Percentiles rank a stretch among this genome's conserved stretches.
phyloP scores from a whole-genome alignment of 2,329 filamentous ascomycete species.

The Monilinia fructigena region DNA sequence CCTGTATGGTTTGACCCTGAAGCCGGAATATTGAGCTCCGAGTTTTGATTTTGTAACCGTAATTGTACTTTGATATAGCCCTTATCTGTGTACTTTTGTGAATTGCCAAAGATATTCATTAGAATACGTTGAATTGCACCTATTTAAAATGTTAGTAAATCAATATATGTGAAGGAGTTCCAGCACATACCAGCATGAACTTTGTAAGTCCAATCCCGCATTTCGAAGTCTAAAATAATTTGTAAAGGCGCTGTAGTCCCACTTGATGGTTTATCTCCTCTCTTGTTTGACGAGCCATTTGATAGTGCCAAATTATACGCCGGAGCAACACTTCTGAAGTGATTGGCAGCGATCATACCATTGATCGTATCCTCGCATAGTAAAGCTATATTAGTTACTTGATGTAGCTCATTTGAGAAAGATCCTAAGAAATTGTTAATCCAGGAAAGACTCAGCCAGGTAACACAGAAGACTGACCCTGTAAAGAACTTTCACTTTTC shows the following conservation, averaged over 20 bases:
- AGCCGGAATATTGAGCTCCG: conserved; percentile 35
- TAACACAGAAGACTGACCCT: conserved; percentile 24
- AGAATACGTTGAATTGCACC: conserved; percentile 51
- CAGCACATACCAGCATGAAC: conserved; percentile 37
- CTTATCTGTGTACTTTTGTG: conserved; percentile 56
- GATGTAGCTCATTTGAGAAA: conserved; percentile 36
- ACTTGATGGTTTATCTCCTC: not conserved
- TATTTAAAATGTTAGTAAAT: conserved; percentile 39
- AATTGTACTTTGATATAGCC: conserved; percentile 48
- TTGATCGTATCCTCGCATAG: conserved; percentile 38
- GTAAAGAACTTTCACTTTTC: conserved; percentile 29
- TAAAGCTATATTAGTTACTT: conserved; percentile 35
- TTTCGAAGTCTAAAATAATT: conserved; percentile 37
- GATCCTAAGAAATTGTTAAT: conserved; percentile 25
- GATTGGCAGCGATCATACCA: conserved; percentile 35
- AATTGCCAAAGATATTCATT: conserved; percentile 61
- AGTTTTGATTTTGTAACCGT: not conserved
- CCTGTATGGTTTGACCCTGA: conserved; percentile 58
- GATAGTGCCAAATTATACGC: conserved; percentile 14
- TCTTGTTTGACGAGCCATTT: conserved; percentile 13
- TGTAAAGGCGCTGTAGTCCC: conserved; percentile 24
- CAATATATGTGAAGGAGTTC: conserved; percentile 54
- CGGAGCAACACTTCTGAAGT: conserved; percentile 16
- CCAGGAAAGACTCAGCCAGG: not conserved
- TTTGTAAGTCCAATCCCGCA: conserved; percentile 36